Evolutionary conservation across 345 rosid genomes (phyloP).

Genomic region (Cochlearia excelsa): DNA sequence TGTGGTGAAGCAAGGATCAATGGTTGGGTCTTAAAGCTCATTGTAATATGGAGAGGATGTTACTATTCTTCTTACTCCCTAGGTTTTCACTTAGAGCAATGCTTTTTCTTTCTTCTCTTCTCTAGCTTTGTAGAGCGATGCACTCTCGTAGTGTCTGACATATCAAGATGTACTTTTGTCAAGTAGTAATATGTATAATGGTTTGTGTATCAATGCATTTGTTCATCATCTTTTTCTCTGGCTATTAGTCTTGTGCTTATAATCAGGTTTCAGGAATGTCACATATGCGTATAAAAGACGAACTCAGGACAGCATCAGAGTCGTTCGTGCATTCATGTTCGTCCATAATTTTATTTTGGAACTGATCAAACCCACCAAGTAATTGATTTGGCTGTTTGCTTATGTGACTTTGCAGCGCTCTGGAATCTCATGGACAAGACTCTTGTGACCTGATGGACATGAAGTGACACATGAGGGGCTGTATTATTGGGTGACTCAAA

Average conservation of each 20-base stretch:
- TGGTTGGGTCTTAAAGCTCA: conserved; percentile 26
- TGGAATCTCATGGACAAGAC: conserved; percentile 33
- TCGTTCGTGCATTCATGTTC: conserved; percentile 3
- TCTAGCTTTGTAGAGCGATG: conserved; percentile 26
- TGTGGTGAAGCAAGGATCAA: conserved; percentile 15
- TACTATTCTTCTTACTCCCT: conserved; percentile 29
- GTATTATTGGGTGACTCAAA: conserved; percentile 30
- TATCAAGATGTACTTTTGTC: conserved; percentile 35
- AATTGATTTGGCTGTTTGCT: conserved; percentile 38
- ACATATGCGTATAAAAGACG: too few species aligned
- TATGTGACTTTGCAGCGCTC: conserved; percentile 37
- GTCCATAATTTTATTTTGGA: conserved; percentile 27
- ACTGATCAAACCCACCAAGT: conserved; percentile 29
- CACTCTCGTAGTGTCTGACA: conserved; percentile 16
- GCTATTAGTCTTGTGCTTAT: too few species aligned
- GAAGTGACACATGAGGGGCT: conserved; percentile 33
- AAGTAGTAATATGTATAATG: conserved; percentile 34
- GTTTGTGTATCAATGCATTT: neutral
- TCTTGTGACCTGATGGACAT: conserved; percentile 28
- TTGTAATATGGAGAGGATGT: conserved; percentile 28
- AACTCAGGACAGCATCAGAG: too few species aligned
- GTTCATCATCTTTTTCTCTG: too few species aligned
- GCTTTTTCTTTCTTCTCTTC: neutral
- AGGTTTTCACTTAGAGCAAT: conserved; percentile 31
- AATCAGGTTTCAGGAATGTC: too few species aligned